Conservation (phyloP, 2,329 filamentous ascomycete species). For the Calonectria pseudoreteaudii region DNA sequence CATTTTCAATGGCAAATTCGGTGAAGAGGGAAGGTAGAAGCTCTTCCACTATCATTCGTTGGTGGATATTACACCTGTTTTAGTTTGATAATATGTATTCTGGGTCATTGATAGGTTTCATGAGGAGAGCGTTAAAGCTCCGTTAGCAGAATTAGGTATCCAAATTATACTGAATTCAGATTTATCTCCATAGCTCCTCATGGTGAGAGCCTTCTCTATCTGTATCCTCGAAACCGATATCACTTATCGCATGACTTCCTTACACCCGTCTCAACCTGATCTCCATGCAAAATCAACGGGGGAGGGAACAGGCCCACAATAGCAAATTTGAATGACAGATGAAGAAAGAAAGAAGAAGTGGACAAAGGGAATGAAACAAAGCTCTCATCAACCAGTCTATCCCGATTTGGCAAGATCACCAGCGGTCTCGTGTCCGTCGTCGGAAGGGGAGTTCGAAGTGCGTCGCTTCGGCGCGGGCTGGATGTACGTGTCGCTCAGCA, state of each 20-base stretch:
- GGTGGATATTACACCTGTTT: conserved; percentile 8
- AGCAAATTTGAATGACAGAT: neutral
- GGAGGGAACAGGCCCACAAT: neutral
- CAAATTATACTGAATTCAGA: conserved; percentile 25
- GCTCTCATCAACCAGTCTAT: neutral
- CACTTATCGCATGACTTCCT: neutral
- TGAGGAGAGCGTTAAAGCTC: conserved; percentile 4
- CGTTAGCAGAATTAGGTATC: conserved; percentile 22
- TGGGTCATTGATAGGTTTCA: neutral
- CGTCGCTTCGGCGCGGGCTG: neutral
- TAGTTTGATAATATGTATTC: neutral
- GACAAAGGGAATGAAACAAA: neutral
- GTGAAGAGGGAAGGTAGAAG: neutral
- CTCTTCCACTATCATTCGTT: conserved; percentile 21
- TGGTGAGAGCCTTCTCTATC: neutral
- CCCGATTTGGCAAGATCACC: neutral
- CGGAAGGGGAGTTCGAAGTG: neutral
- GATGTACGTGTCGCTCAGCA: conserved; percentile 11
- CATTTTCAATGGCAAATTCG: neutral
- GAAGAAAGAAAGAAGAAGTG: neutral
- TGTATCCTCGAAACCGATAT: neutral
- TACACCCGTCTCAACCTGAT: neutral
- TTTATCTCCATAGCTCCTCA: conserved; percentile 1
- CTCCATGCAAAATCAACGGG: neutral
- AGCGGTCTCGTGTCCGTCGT: conserved; percentile 2